Evolutionary conservation across 805 yeast species (phyloP).

Genomic region (Schwanniomyces vanrijiae): DNA sequence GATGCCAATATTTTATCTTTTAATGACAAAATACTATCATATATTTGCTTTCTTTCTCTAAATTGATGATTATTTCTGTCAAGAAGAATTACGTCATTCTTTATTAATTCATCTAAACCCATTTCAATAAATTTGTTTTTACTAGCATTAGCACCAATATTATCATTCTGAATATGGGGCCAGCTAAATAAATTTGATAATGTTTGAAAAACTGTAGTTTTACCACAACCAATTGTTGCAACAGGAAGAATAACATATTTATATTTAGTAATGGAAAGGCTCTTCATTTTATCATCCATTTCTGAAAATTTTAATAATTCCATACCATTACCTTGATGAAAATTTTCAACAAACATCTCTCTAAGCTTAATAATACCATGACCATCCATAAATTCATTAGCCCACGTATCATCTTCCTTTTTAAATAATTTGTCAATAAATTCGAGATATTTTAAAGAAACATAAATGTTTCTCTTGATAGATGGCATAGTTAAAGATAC

Average conservation of each 20-base stretch:
- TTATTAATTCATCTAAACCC: slow-evolving; percentile 34
- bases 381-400: slow-evolving; percentile 43
- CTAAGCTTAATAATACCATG: slow-evolving; percentile 77
- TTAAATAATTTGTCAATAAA: slow-evolving; percentile 62
- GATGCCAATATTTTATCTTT: slow-evolving; percentile 44
- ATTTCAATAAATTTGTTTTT: slow-evolving; percentile 48
- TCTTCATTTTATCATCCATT: slow-evolving; percentile 17
- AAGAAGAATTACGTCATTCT: slow-evolving; percentile 55
- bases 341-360: slow-evolving; percentile 58
- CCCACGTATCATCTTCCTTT: slow-evolving; percentile 23
- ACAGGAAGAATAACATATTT: slow-evolving; percentile 75
- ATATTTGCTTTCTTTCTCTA: slow-evolving; percentile 67
- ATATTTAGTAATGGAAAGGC: slow-evolving; percentile 22
- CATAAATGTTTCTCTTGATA: slow-evolving; percentile 53
- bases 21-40: slow-evolving; percentile 48
- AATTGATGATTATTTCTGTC: slow-evolving; percentile 83
- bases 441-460: slow-evolving; percentile 66
- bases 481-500: slow-evolving; percentile 32
- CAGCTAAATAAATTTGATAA: slow-evolving; percentile 54
- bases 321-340: slow-evolving; percentile 49
- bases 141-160: slow-evolving; percentile 51
- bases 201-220: slow-evolving; percentile 76
- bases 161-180: slow-evolving; percentile 83
- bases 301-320: slow-evolving; percentile 55
- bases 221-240: slow-evolving; percentile 94